Conservation (phyloP, 352 stramenopile species). For the Phytophthora pistaciae region DNA sequence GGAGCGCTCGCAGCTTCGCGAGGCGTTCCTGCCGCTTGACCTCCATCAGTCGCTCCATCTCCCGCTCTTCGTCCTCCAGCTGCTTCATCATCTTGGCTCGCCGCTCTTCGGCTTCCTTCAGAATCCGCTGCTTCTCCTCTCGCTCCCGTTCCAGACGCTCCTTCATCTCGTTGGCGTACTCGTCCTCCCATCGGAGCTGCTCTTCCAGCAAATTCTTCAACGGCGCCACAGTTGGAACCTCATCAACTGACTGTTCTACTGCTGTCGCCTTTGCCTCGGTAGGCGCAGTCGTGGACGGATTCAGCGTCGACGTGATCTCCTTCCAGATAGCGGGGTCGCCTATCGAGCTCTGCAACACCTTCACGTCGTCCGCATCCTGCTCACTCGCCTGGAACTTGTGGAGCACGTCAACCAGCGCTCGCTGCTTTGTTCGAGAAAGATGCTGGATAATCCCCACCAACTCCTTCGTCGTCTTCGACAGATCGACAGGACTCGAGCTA, state of each 20-base stretch:
- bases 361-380: conserved; percentile 59
- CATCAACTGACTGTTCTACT: background rate
- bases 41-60: conserved; percentile 76
- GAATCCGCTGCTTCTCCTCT: conserved; percentile 54
- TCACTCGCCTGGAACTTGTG: conserved; percentile 70
- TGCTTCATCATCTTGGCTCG: conserved; percentile 66
- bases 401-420: conserved; percentile 63
- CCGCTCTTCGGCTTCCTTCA: conserved; percentile 63
- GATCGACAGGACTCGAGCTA: conserved; percentile 8
- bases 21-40: conserved; percentile 67
- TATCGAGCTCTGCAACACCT: conserved; percentile 66
- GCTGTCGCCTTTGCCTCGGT: background rate
- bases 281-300: conserved; percentile 14
- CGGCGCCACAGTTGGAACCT: conserved; percentile 9
- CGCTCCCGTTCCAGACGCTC: conserved; percentile 51
- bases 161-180: conserved; percentile 66
- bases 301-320: conserved; percentile 58
- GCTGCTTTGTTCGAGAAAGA: conserved; percentile 75
- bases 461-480: conserved; percentile 67
- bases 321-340: conserved; percentile 81
- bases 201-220: conserved; percentile 64
- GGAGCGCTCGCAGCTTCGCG: conserved; percentile 58
- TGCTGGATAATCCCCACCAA: conserved; percentile 76
- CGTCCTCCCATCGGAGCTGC: conserved; percentile 68
- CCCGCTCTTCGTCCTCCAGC: conserved; percentile 78